Conservation (phyloP, 495 filamentous ascomycete genomes). For the Penicillium robsamsonii region DNA sequence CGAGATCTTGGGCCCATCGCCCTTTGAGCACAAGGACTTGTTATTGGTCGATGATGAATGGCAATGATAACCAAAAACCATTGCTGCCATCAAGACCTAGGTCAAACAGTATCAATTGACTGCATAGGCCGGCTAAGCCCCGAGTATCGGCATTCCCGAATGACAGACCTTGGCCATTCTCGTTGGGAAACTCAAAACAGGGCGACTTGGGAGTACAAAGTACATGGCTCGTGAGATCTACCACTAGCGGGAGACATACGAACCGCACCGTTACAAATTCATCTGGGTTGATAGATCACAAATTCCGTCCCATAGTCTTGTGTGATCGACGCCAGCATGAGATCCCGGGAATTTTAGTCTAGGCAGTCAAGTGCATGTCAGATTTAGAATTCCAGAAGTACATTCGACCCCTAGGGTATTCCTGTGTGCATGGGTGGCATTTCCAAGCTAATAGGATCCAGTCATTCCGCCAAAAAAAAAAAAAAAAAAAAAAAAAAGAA, state of each 20-base stretch:
- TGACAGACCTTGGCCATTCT: neutral
- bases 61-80: neutral
- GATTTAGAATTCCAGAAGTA: neutral
- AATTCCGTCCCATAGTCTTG: neutral
- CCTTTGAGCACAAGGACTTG: neutral
- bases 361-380: neutral
- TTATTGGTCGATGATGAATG: neutral
- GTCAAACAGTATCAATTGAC: neutral
- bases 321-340: constrained; percentile 6
- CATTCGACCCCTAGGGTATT: constrained; percentile 4
- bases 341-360: neutral
- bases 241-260: constrained; percentile 6
- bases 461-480: neutral
- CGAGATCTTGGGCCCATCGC: neutral
- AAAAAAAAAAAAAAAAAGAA: neutral
- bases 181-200: neutral
- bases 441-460: constrained; percentile 8
- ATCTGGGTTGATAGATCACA: constrained; percentile 25
- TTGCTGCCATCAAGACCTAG: neutral
- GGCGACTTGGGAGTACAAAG: neutral
- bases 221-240: constrained; percentile 5
- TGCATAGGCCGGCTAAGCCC: neutral
- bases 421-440: constrained; percentile 1
- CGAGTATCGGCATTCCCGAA: neutral
- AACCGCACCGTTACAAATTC: constrained; percentile 25